These are phyloP conservation scores for Alternaria longipes DNA, from an alignment of 2,329 filamentous ascomycete species.

Conservation along the genomic window DNA sequence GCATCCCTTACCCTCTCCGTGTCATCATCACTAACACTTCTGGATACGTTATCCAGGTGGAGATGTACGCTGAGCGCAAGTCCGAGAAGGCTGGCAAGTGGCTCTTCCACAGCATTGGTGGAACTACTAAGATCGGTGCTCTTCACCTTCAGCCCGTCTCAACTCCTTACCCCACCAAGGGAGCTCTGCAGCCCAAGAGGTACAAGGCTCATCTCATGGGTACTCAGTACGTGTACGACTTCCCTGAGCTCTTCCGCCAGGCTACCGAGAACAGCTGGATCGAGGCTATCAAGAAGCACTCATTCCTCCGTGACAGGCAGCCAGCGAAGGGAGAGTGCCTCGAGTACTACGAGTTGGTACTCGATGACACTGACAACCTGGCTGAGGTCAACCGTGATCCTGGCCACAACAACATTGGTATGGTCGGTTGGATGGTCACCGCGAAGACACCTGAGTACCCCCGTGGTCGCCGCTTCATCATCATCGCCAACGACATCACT, in stretches of 20 bases:
- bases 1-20: constrained; percentile 87
- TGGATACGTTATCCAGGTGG: constrained; percentile 95
- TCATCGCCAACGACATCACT: constrained; percentile 98
- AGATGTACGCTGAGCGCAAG: constrained; percentile 97
- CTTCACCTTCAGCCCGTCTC: constrained; percentile 93
- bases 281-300: constrained; percentile 76
- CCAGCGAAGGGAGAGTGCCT: constrained; percentile 90
- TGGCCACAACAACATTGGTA: constrained; percentile 94
- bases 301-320: constrained; percentile 78
- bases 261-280: constrained; percentile 95
- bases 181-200: constrained; percentile 97
- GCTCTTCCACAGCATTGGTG: constrained; percentile 98
- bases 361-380: constrained; percentile 92
- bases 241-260: constrained; percentile 98
- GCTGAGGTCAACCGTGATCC: constrained; percentile 94
- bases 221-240: constrained; percentile 99
- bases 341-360: constrained; percentile 90
- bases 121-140: constrained; percentile 91
- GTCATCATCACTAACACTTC: constrained; percentile 98
- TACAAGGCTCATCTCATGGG: constrained; percentile 99
- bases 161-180: constrained; percentile 96
- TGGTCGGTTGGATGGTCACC: constrained; percentile 98
- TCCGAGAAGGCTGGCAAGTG: constrained; percentile 93
- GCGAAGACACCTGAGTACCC: constrained; percentile 97
- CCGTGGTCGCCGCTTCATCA: constrained; percentile 87